A percentile compares a stretch with the other conserved stretches of the same genome.
Conservation (phyloP, 106 monocot genomes). For the Dioscorea zingiberensis region DNA sequence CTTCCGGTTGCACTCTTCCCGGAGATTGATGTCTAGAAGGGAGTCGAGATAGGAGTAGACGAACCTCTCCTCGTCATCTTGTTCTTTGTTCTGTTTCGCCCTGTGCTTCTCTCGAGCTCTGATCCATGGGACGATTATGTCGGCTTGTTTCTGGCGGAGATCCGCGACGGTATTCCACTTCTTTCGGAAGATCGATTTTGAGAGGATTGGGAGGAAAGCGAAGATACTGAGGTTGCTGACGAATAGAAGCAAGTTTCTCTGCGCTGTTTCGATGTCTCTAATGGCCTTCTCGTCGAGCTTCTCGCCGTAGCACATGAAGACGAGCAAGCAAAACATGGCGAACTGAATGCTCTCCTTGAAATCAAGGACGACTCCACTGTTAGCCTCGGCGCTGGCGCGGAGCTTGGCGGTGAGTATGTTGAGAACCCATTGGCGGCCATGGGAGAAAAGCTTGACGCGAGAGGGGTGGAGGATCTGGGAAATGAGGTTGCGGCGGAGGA, state of each 20-base stretch:
- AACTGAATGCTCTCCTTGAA: neutral
- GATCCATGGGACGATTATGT: neutral
- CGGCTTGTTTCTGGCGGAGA: neutral
- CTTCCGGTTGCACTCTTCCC: constrained; percentile 15
- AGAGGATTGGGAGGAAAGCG: neutral
- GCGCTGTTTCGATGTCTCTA: neutral
- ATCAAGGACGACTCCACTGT: neutral
- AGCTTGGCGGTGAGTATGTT: neutral
- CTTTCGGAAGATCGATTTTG: neutral
- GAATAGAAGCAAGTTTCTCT: neutral
- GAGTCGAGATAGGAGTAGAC: too few relatives aligned
- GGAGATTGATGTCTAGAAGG: too few relatives aligned
- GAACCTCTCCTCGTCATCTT: too few relatives aligned
- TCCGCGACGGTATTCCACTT: neutral
- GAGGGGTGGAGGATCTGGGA: constrained; percentile 12
- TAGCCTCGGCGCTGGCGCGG: neutral
- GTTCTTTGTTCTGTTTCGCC: constrained; percentile 14
- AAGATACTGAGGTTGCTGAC: neutral
- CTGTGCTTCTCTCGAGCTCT: neutral
- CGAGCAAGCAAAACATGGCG: constrained; percentile 2
- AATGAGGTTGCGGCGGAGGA: constrained; percentile 13
- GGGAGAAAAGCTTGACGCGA: neutral
- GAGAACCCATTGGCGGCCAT: constrained; percentile 6
- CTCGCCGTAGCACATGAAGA: constrained; percentile 14
- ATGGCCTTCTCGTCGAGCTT: constrained; percentile 4